Evolutionary conservation across 2,329 filamentous ascomycete species (phyloP).

Genomic region (Epichloe brachyelytri): DNA sequence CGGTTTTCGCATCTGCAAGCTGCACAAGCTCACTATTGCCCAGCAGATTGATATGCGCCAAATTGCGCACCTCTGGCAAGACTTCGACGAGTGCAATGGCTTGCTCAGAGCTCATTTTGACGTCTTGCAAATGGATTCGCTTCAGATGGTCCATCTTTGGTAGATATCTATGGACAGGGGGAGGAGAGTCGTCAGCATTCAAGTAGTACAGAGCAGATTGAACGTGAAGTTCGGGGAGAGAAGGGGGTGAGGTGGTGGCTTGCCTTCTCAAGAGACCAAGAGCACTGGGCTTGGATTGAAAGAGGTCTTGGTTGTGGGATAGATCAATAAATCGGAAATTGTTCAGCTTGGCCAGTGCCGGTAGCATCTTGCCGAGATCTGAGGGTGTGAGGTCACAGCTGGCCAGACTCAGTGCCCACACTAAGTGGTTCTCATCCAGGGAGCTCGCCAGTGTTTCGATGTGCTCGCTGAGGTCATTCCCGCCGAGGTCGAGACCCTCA

Average conservation of each 20-base stretch:
- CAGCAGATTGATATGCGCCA: constrained; percentile 78
- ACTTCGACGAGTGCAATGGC: constrained; percentile 85
- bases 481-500: constrained; percentile 78
- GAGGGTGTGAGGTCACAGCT: constrained; percentile 69
- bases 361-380: constrained; percentile 62
- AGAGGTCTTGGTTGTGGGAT: constrained; percentile 76
- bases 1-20: constrained; percentile 63
- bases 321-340: constrained; percentile 83
- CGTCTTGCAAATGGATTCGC: constrained; percentile 75
- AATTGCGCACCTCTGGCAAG: constrained; percentile 64
- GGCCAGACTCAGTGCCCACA: constrained; percentile 77
- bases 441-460: constrained; percentile 40
- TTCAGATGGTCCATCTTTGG: constrained; percentile 68
- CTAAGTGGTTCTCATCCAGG: constrained; percentile 38
- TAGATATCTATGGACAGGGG: constrained; percentile 3
- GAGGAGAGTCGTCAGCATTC: neutral
- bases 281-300: constrained; percentile 60
- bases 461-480: constrained; percentile 56
- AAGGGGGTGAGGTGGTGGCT: constrained; percentile 10
- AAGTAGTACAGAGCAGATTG: neutral
- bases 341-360: constrained; percentile 53
- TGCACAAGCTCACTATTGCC: constrained; percentile 63
- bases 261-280: constrained; percentile 63
- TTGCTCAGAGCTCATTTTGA: constrained; percentile 73
- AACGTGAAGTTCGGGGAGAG: too few species aligned